Evolutionary conservation across 169 alveolate genomes (phyloP), one percentile per base, ranked within the genome.

Genomic region (Eimeria acervulina): DNA sequence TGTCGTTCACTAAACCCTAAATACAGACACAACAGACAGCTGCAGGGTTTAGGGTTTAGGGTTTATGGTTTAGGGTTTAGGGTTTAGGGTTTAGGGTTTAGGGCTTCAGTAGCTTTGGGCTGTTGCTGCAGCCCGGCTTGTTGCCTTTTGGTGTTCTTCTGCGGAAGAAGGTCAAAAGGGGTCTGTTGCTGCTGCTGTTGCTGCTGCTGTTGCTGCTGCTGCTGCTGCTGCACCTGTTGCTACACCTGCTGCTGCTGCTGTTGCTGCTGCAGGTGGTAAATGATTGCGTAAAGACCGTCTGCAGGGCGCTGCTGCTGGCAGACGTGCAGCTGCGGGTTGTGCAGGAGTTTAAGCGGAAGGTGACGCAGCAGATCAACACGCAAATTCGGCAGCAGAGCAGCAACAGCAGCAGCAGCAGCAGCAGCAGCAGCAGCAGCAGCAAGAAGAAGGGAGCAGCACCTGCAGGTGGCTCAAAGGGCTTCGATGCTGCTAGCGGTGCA

Each of bases 321-420:
- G 99, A 99, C 97, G 99, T 99, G 40, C 99, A 99, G 95, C 98
- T 98, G 33, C 97, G 98, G 44, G 97, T 96, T 70, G 99, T 99
- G 38, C 98, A 98, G 72, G 97, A 97, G 95, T 96, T 98, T 44
- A 97, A 99, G 95, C 97, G 97, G 44, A 96, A 97, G 61, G 98
- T 99, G 28, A 96, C 96, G 63, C 95, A 96, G 61, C 68, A 97
- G 94, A 90, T 89, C n/a, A 74, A 70, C 66, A 26, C 42, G 40
- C 95, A 70, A 81, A 66, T 52, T 19, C 59, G 26, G 38, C 47
- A 40, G 90, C 63, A 19, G 51, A 44, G 78, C 81, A 89, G 68
- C 66, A 44, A 63, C 90, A 44, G 90, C 90, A 44, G 66, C 66
- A 26, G 68, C 44, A 42, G 68, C 40, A 26, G 68, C 40, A 44